Evolutionary conservation across 1,139 yeast species (phyloP).

Genomic region (Zygoascus meyerae): DNA sequence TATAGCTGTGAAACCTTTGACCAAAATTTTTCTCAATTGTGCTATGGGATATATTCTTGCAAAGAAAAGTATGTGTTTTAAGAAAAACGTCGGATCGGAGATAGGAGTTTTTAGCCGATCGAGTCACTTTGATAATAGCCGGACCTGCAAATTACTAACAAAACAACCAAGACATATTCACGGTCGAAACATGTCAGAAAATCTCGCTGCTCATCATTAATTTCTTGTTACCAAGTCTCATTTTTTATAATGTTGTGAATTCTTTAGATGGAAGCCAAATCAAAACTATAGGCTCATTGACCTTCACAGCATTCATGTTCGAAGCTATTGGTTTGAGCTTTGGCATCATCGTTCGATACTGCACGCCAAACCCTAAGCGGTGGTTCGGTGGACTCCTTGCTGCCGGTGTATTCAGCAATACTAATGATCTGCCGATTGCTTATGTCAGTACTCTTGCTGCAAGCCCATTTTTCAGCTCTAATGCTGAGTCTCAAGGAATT

Average conservation of each 20-base stretch:
- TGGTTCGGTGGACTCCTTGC: constrained; percentile 77
- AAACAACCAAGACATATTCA: constrained; percentile 39
- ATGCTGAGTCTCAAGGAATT: constrained; percentile 68
- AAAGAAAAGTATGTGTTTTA: constrained; percentile 40
- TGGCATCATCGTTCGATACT: constrained; percentile 29
- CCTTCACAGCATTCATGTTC: constrained; percentile 54
- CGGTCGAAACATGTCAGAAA: constrained; percentile 62
- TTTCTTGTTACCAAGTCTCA: constrained; percentile 70
- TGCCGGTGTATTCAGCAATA: constrained; percentile 58
- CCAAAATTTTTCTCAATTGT: constrained; percentile 75
- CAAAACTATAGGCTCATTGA: constrained; percentile 67
- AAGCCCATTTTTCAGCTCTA: constrained; percentile 53
- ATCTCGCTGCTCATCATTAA: constrained; percentile 67
- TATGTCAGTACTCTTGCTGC: constrained; percentile 73
- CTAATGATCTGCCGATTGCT: constrained; percentile 85
- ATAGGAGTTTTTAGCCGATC: too few species aligned
- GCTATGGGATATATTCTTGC: constrained; percentile 66
- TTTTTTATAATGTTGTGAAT: constrained; percentile 67
- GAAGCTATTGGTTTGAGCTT: constrained; percentile 29
- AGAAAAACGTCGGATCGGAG: too few species aligned
- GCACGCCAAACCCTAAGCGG: constrained; percentile 53
- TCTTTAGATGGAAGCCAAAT: constrained; percentile 68
- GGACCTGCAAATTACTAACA: neutral
- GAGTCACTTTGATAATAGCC: neutral
- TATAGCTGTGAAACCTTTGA: constrained; percentile 77